Evolutionary conservation across 345 rosid genomes (phyloP).

Genomic region (Murraya koenigii): DNA sequence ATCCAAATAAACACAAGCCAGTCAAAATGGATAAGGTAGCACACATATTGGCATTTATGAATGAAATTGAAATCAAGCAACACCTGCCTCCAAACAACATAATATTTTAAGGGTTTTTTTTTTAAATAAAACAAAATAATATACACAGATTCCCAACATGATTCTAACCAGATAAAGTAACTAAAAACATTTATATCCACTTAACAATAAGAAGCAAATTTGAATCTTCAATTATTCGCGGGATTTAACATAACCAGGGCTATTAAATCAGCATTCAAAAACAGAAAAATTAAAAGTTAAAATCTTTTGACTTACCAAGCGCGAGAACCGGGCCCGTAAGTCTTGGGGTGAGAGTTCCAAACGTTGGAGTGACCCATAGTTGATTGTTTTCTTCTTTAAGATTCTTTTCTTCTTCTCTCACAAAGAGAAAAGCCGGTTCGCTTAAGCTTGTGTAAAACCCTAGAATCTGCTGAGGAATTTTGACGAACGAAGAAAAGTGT

Average conservation of each 20-base stretch:
- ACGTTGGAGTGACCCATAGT: conserved; percentile 57
- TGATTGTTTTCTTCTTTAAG: conserved; percentile 14
- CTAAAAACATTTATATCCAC: neutral
- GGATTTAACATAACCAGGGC: neutral
- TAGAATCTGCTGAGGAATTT: neutral
- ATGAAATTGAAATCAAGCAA: neutral
- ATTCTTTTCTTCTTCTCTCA: neutral
- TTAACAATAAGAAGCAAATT: neutral
- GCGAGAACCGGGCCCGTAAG: conserved; percentile 59
- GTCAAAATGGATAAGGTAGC: neutral
- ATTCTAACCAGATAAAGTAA: neutral
- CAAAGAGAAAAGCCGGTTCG: conserved; percentile 16
- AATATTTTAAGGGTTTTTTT: neutral
- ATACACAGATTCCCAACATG: neutral
- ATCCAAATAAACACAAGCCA: neutral
- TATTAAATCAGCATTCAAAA: neutral
- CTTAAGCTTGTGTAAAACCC: conserved; percentile 28
- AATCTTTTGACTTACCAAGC: conserved; percentile 29
- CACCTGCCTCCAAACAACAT: neutral
- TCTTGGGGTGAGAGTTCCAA: conserved; percentile 62
- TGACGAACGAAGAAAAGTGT: rapidly evolving
- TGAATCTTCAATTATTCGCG: neutral
- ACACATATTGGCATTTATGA: neutral
- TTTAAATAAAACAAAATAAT: neutral
- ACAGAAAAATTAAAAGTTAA: too few species aligned